Evolutionary conservation across 2,329 filamentous ascomycete genomes (phyloP), one percentile per base, ranked within the genome.

Genomic region (Microdochium paspali): DNA sequence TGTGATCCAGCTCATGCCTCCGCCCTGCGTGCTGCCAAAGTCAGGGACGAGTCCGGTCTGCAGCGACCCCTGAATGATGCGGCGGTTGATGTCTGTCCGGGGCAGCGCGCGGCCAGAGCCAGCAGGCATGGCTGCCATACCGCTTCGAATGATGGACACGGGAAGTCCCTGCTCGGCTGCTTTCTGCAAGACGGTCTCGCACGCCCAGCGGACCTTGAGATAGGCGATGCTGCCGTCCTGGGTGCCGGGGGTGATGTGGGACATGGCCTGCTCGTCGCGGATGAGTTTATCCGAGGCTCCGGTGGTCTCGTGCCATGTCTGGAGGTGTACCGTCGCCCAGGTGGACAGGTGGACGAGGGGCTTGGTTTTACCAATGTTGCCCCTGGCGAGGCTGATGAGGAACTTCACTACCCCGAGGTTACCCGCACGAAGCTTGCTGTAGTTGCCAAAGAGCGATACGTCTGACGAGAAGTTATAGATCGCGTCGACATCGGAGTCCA

Each of bases 1-100:
- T 23, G 43, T 44, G 9, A 44, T 18, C 43, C 43, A 44, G 43
- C 43, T 44, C 43, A 44, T 44, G 9, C 43, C 43, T 12, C 43
- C 43, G 10, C 18, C 43, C 13, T 23, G 10, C 9, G 18, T 23
- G 21, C 18, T 24, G 20, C 43, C 43, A 44, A 44, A 44, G 24
- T 44, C 43, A 10, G 43, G 43, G n/a, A 44, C 24, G n/a, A 44
- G 43, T 9, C 43, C 43, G 6, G 43, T 44, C 43, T 24, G 43
- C 21, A 44, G 21, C 10, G 43, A 21, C 13, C 43, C 43, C 12
- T 10, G 43, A 10, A 44, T 6, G 43, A 44, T 44, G n/a, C 43
- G 10, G 24, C 43, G 43, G 43, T 44, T 44, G 43, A 44, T 44
- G 24, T 44, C 43, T 10, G 20, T 24, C 10, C 43, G 43, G n/a